These are phyloP conservation scores for Diaporthe ampelina DNA, from an alignment of 2,329 filamentous ascomycete genomes.

Conservation along the genomic window DNA sequence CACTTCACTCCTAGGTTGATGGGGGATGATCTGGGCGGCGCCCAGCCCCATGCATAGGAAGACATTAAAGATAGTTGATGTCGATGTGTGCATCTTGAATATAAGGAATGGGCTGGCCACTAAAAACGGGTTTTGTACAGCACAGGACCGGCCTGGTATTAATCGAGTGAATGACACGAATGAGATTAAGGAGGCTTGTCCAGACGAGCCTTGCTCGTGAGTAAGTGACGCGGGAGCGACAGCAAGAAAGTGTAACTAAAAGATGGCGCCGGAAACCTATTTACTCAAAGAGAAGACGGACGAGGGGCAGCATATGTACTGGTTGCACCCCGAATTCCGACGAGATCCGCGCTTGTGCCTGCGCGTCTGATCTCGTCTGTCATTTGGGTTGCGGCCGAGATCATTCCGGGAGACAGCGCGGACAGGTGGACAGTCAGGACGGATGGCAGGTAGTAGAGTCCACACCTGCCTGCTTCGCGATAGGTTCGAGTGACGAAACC, in stretches of 20 bases:
- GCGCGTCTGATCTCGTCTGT: slow-evolving; percentile 12
- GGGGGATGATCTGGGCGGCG: slow-evolving; percentile 16
- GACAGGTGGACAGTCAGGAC: slow-evolving; percentile 18
- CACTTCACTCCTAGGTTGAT: slow-evolving; percentile 9
- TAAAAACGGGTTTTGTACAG: neutral
- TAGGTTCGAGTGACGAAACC: slow-evolving; percentile 27
- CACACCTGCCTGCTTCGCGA: slow-evolving; percentile 27
- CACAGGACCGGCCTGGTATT: slow-evolving; percentile 17
- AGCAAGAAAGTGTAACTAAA: slow-evolving; percentile 23
- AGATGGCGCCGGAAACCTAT: neutral
- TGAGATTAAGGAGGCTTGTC: slow-evolving; percentile 11
- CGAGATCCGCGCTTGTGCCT: slow-evolving; percentile 25
- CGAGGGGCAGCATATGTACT: slow-evolving; percentile 20
- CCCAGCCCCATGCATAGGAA: slow-evolving; percentile 9
- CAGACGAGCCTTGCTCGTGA: slow-evolving; percentile 34
- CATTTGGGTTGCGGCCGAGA: slow-evolving; percentile 23
- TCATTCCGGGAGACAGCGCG: slow-evolving; percentile 27
- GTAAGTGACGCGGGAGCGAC: slow-evolving; percentile 20
- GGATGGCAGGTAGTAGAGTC: slow-evolving; percentile 20
- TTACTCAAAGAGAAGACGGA: neutral
- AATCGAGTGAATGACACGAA: slow-evolving; percentile 35
- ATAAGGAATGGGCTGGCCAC: slow-evolving; percentile 19
- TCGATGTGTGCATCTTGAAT: slow-evolving; percentile 24
- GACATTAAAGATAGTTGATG: slow-evolving; percentile 25
- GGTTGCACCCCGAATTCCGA: slow-evolving; percentile 29